Percentiles rank a stretch among this genome's conserved stretches.
phyloP scores from a whole-genome alignment of 2,329 filamentous ascomycete genomes.

The Hypoxylon sp. region DNA sequence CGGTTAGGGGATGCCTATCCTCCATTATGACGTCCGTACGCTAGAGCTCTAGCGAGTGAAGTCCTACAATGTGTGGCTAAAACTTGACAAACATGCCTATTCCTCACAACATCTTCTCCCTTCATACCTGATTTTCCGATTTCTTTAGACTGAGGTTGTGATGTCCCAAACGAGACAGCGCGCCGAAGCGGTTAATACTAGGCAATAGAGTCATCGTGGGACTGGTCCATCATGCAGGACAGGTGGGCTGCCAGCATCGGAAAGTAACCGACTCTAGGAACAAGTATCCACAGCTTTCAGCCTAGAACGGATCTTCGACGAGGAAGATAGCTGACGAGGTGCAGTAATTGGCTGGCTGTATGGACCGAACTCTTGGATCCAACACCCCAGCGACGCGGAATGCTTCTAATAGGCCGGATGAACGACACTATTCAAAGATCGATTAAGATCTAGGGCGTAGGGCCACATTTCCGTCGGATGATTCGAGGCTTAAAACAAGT shows the following conservation, averaged over 20 bases:
- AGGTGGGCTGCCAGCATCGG: constrained; percentile 29
- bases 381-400: constrained; percentile 9
- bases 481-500: constrained; percentile 33
- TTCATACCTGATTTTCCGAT: constrained; percentile 30
- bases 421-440: constrained; percentile 27
- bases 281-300: constrained; percentile 44
- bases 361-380: constrained; percentile 14
- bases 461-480: constrained; percentile 20
- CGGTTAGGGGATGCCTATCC: constrained; percentile 11
- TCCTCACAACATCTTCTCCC: constrained; percentile 1
- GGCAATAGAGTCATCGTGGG: constrained; percentile 15
- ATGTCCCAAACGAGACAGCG: constrained; percentile 28
- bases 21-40: constrained; percentile 23
- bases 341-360: constrained; percentile 24
- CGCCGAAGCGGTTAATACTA: constrained; percentile 26
- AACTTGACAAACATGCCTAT: constrained; percentile 13
- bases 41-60: constrained; percentile 20
- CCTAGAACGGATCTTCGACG: constrained; percentile 23
- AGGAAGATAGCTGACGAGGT: constrained; percentile 8
- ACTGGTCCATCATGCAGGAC: constrained; percentile 14
- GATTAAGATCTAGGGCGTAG: constrained; percentile 35
- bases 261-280: constrained; percentile 40
- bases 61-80: constrained; percentile 27
- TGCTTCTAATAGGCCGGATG: constrained; percentile 27
- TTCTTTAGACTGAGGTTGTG: constrained; percentile 12